Evolutionary conservation across 768 basidiomycete species (phyloP).

Genomic region (Boletus sensibilis): DNA sequence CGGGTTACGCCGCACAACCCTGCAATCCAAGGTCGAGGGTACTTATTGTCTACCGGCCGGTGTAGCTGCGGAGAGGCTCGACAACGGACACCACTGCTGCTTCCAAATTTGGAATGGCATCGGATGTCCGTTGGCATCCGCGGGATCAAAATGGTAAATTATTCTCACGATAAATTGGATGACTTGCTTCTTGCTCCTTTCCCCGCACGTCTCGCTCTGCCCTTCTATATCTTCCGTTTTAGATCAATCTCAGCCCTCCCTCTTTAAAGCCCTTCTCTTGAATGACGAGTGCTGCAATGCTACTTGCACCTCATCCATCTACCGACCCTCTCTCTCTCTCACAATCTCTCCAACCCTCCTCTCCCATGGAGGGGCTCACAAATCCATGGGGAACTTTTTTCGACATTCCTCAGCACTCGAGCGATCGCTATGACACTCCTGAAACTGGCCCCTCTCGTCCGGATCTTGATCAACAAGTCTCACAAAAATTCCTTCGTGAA

Average conservation of each 20-base stretch:
- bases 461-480: conserved; percentile 31
- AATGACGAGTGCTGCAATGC: conserved; percentile 5
- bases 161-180: conserved; percentile 23
- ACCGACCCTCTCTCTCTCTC: conserved; percentile 4
- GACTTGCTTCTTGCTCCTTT: conserved; percentile 18
- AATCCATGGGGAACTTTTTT: conserved; percentile 13
- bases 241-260: neutral
- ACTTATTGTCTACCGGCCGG: too few relatives aligned
- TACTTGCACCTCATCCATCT: neutral
- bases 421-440: neutral
- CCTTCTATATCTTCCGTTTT: neutral
- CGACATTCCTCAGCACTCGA: neutral
- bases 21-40: neutral
- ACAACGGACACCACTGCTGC: too few relatives aligned
- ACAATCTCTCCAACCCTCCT: conserved; percentile 5
- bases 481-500: conserved; percentile 14
- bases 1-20: neutral
- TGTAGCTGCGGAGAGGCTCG: too few relatives aligned
- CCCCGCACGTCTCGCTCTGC: conserved; percentile 5
- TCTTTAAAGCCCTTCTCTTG: neutral
- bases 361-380: conserved; percentile 5
- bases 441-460: conserved; percentile 6
- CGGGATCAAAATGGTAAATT: neutral
- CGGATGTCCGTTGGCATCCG: neutral
- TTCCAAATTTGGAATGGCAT: neutral